These are phyloP conservation scores for Fusarium poae DNA, from an alignment of 2,329 filamentous ascomycete genomes.

Conservation along the genomic window DNA sequence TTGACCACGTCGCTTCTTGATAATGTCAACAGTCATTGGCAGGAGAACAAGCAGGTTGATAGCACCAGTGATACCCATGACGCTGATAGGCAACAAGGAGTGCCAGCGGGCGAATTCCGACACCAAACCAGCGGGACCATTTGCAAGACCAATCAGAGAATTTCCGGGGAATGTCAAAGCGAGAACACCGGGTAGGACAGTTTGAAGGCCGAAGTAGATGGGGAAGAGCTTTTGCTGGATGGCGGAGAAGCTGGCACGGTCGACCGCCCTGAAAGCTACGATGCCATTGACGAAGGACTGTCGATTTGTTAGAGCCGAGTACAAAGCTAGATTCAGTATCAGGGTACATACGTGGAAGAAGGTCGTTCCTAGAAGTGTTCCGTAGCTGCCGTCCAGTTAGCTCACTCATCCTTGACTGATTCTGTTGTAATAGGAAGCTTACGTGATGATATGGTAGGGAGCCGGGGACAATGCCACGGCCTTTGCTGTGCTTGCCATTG, in stretches of 20 bases:
- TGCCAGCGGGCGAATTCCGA: conserved; percentile 71
- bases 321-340: background rate
- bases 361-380: conserved; percentile 86
- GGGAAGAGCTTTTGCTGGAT: conserved; percentile 88
- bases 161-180: conserved; percentile 85
- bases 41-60: conserved; percentile 79
- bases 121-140: conserved; percentile 68
- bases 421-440: conserved; percentile 48
- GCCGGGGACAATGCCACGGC: conserved; percentile 72
- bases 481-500: conserved; percentile 62
- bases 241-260: conserved; percentile 82
- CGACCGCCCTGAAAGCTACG: conserved; percentile 80
- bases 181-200: conserved; percentile 77
- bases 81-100: conserved; percentile 76
- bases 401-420: background rate
- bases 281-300: conserved; percentile 82
- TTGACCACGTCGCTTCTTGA: conserved; percentile 82
- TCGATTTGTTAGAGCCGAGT: conserved; percentile 19
- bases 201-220: conserved; percentile 89
- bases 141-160: conserved; percentile 60
- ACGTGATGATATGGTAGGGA: conserved; percentile 84
- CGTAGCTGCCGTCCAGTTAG: conserved; percentile 73
- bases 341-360: conserved; percentile 78
- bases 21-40: conserved; percentile 80
- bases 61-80: conserved; percentile 77